Evolutionary conservation across 2,329 filamentous ascomycete species (phyloP).

Genomic region (Colletotrichum cereale): DNA sequence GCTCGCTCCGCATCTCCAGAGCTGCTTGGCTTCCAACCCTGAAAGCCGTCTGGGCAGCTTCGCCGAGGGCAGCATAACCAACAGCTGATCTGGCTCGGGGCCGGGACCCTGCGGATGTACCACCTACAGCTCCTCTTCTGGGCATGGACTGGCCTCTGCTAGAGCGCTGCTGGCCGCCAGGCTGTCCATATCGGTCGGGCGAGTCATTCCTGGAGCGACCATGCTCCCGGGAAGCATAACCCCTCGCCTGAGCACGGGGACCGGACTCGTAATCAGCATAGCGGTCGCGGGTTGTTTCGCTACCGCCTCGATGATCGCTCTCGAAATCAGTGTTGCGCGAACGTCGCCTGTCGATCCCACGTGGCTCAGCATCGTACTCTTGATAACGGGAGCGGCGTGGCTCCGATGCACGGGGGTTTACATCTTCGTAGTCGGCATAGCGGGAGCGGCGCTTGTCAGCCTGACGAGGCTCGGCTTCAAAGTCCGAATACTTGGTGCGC

Average conservation of each 20-base stretch:
- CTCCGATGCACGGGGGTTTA: slow-evolving; percentile 1
- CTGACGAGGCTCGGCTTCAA: slow-evolving; percentile 15
- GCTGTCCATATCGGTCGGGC: slow-evolving; percentile 15
- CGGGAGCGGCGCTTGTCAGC: slow-evolving; percentile 5
- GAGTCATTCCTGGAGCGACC: slow-evolving; percentile 23
- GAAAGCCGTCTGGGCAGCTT: slow-evolving; percentile 60
- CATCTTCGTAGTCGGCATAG: slow-evolving; percentile 22
- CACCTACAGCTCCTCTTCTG: slow-evolving; percentile 9
- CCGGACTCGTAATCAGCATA: neutral
- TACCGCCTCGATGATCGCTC: neutral
- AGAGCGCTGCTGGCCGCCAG: slow-evolving; percentile 17
- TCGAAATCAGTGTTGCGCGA: slow-evolving; percentile 20
- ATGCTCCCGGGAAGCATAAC: neutral
- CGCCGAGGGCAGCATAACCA: slow-evolving; percentile 37
- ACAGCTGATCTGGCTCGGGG: slow-evolving; percentile 42
- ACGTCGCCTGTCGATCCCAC: slow-evolving; percentile 7
- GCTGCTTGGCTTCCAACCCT: slow-evolving; percentile 63
- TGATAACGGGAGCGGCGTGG: slow-evolving; percentile 2
- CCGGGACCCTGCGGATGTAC: slow-evolving; percentile 11
- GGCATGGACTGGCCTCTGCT: slow-evolving; percentile 32
- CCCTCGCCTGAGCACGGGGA: neutral
- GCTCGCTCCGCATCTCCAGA: slow-evolving; percentile 59
- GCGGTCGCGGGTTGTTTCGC: neutral
- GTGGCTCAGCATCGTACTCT: slow-evolving; percentile 1
- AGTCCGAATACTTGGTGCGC: slow-evolving; percentile 30